Conservation (phyloP, 1,284 basidiomycete species). For the Taiwanofungus camphoratus region DNA sequence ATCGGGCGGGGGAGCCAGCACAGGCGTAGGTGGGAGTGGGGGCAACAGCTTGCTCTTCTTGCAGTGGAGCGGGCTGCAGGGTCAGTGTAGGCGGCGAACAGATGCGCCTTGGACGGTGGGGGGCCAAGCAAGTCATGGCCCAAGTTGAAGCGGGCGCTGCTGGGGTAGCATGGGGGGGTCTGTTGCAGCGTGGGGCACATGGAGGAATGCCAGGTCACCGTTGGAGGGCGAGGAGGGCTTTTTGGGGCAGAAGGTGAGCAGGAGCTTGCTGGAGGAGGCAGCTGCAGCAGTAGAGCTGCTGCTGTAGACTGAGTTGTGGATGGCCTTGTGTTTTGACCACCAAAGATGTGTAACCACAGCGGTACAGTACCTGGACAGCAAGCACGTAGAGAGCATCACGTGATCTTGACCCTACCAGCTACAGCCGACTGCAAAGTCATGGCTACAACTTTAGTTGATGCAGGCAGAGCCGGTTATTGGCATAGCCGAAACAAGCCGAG, state of each 20-base stretch:
- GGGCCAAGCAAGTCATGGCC: constrained; percentile 31
- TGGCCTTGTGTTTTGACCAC: no score
- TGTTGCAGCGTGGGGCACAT: constrained; percentile 12
- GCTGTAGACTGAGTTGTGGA: constrained; percentile 19
- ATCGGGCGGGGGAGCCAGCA: constrained; percentile 10
- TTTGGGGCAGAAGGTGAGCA: constrained; percentile 29
- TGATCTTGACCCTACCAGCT: no score
- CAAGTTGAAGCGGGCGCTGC: constrained; percentile 32
- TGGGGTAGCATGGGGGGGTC: constrained; percentile 21
- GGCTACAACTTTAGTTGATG: no score
- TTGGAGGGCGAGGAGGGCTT: constrained; percentile 16
- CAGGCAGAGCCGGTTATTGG: no score
- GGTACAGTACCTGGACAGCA: no score
- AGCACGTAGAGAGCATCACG: no score
- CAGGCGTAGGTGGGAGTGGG: constrained; percentile 22
- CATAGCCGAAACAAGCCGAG: no score
- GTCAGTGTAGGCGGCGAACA: constrained; percentile 48
- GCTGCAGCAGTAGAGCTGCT: constrained; percentile 17
- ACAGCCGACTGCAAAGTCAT: no score
- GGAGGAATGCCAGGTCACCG: constrained; percentile 17
- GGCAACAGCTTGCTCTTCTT: constrained; percentile 52
- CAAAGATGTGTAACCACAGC: no score
- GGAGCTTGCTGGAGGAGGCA: constrained; percentile 31
- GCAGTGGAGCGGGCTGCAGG: constrained; percentile 46
- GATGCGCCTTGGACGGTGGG: constrained; percentile 51